Base-by-base conservation (phyloP, 2,329 filamentous ascomycete genomes). In the Botrytis byssoidea region DNA sequence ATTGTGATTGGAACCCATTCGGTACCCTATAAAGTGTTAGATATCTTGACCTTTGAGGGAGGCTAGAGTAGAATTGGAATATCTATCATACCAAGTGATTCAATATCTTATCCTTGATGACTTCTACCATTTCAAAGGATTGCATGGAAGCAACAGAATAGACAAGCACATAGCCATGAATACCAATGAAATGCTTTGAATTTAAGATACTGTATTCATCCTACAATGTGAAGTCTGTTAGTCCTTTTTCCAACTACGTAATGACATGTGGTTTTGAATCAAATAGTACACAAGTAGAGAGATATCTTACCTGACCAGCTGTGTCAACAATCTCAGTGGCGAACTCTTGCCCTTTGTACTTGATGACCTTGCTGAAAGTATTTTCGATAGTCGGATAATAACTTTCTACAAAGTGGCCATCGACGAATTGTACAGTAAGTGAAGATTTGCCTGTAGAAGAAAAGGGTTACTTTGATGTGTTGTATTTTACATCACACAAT, bases 301-400 rank as follows among this genome's bases (percentile, higher is more conserved):
- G 55, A 64, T 32, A 67, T 74, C 85, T 81, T 86, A 94, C 92
- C 88, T 97, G 95, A 75, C 96, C 96, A 71, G 96, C 96, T 42
- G 96, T 99, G 82, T 99, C 96, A 82, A 99, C 96, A 80, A 99
- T 98, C 85, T 99, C 96, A 20, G 95, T 97, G 70, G 93, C 91
- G 83, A 91, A 99, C 77, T 98, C 96, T 83, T 98, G 94, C 69
- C 93, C 92, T 84, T 96, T 97, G 83, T 93, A 92, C 79, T 93
- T 92, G 83, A 99, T 97, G 78, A 94, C 91, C 83, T 97, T 97
- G 86, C 92, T 97, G 83, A 99, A 99, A 3, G 95, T 98, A 83
- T 98, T 99, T 84, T 99, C 96, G 81, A 99, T 98, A 59, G 96
- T 99, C 51, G 96, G 96, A 83, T 99, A 99, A 85, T 99, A 99